A percentile compares a stretch with the other conserved stretches of the same genome.
These are phyloP conservation scores for Leccinellum albellum DNA, from an alignment of 768 basidiomycete genomes.

Conservation along the genomic window DNA sequence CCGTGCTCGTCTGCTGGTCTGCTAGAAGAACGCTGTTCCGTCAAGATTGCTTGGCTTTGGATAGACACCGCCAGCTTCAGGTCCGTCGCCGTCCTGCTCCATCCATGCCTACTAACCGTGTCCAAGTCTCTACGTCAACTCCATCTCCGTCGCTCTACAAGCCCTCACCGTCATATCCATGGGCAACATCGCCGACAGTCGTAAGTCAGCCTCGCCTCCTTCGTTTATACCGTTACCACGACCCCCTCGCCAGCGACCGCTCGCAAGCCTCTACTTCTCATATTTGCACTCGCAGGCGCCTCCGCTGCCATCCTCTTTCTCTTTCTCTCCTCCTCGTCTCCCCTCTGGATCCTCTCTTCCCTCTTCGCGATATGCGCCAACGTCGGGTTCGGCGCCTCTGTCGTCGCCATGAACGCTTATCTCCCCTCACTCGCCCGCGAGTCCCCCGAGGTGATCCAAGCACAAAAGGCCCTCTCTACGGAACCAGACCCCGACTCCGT, in stretches of 20 bases:
- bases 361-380: constrained; percentile 75
- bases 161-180: constrained; percentile 95
- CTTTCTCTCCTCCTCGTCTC: constrained; percentile 64
- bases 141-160: constrained; percentile 82
- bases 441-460: constrained; percentile 52
- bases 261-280: constrained; percentile 73
- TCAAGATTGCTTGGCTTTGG: constrained; percentile 80
- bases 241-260: constrained; percentile 45
- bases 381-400: constrained; percentile 79
- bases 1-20: constrained; percentile 46
- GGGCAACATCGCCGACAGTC: constrained; percentile 86
- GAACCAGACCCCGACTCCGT: constrained; percentile 24
- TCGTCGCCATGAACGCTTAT: constrained; percentile 90
- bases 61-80: constrained; percentile 91
- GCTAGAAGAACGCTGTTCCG: constrained; percentile 60
- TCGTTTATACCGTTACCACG: neutral
- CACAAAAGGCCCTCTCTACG: constrained; percentile 24
- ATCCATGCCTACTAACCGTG: neutral
- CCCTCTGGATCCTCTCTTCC: constrained; percentile 66
- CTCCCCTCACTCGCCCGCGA: constrained; percentile 70
- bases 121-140: constrained; percentile 79
- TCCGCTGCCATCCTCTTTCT: constrained; percentile 67
- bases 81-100: constrained; percentile 34
- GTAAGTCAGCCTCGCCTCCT: constrained; percentile 41
- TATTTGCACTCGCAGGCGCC: constrained; percentile 73